These are phyloP conservation scores for Massariosphaeria phaeospora DNA, from an alignment of 495 filamentous ascomycete genomes.

Conservation along the genomic window DNA sequence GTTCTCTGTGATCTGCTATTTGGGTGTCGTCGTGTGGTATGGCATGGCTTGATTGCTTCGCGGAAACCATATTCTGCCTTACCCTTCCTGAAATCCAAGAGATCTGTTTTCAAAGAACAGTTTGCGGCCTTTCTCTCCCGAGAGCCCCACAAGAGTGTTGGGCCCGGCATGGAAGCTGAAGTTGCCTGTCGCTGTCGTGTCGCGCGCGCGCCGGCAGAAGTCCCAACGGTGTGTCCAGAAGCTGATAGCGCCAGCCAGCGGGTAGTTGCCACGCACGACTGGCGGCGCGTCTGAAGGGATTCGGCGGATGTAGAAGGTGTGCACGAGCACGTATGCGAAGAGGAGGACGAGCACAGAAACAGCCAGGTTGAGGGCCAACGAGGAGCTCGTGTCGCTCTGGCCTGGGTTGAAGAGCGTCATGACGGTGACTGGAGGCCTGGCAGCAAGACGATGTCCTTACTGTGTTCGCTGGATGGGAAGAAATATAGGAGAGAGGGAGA, in stretches of 20 bases:
- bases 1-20: neutral
- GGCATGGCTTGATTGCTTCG: too few species aligned
- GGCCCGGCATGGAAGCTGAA: constrained; percentile 51
- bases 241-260: constrained; percentile 27
- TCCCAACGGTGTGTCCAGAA: constrained; percentile 37
- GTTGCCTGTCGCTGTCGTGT: constrained; percentile 36
- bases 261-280: constrained; percentile 10
- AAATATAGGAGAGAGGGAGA: neutral
- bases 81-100: constrained; percentile 44
- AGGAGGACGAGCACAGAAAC: constrained; percentile 1
- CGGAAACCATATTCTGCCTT: too few species aligned
- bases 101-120: constrained; percentile 45
- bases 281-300: constrained; percentile 12
- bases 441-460: too few species aligned
- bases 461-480: neutral
- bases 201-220: constrained; percentile 16
- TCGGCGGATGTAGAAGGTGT: constrained; percentile 9
- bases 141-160: constrained; percentile 42
- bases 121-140: constrained; percentile 42
- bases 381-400: neutral
- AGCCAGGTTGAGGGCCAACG: neutral
- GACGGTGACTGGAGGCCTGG: neutral
- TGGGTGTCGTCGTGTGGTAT: too few species aligned
- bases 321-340: constrained; percentile 3
- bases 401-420: constrained; percentile 2